phyloP scores from a whole-genome alignment of 352 stramenopile genomes.

The Phytophthora quininea region DNA sequence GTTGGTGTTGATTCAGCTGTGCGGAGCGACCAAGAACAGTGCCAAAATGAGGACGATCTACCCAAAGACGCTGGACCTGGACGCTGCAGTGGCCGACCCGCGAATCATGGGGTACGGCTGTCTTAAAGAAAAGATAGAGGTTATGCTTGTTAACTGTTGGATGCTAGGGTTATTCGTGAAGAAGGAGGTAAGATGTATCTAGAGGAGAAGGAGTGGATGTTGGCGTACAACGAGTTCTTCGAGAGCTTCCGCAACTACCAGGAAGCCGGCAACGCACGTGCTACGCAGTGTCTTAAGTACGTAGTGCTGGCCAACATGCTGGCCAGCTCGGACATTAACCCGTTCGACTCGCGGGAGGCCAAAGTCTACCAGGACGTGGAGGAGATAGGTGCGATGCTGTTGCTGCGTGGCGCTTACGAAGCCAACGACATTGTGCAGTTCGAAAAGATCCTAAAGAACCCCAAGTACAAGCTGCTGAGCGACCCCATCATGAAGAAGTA shows the following conservation, averaged over 20 bases:
- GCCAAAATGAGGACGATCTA: conserved; percentile 91
- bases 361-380: conserved; percentile 90
- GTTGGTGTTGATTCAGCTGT: conserved; percentile 55
- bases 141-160: conserved; percentile 6
- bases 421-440: conserved; percentile 94
- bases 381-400: conserved; percentile 79
- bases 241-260: conserved; percentile 94
- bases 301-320: conserved; percentile 94
- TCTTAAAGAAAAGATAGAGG: too few species aligned
- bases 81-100: conserved; percentile 88
- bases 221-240: conserved; percentile 95
- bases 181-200: conserved; percentile 95
- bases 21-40: conserved; percentile 86
- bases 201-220: conserved; percentile 86
- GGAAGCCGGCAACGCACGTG: conserved; percentile 87
- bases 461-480: conserved; percentile 90
- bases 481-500: conserved; percentile 94
- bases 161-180: conserved; percentile 81
- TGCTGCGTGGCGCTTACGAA: conserved; percentile 76
- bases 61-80: conserved; percentile 89
- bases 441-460: conserved; percentile 91
- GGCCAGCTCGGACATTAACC: conserved; percentile 92
- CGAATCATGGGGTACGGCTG: conserved; percentile 87
- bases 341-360: conserved; percentile 93
- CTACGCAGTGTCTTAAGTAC: conserved; percentile 93